Percentiles rank a stretch among this genome's conserved stretches.
These are phyloP conservation scores for Potentilla sterilis DNA, from an alignment of 306 rosid genomes.

Conservation along the genomic window DNA sequence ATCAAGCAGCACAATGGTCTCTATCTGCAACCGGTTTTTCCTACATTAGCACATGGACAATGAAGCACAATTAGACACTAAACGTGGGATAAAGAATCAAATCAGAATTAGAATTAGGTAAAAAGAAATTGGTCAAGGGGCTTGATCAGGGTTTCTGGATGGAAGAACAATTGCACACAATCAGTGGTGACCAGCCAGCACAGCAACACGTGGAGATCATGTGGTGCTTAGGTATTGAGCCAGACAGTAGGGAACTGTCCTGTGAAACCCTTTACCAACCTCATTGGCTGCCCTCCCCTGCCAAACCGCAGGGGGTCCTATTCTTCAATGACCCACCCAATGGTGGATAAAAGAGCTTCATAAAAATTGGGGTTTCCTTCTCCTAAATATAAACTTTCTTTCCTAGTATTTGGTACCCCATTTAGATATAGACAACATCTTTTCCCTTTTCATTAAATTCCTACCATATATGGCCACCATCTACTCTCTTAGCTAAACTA, in stretches of 20 bases:
- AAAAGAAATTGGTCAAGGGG: conserved; percentile 12
- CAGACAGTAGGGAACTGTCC: conserved; percentile 41
- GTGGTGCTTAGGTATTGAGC: conserved; percentile 52
- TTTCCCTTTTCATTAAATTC: neutral
- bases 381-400: no score
- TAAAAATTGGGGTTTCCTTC: conserved; percentile 2
- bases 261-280: conserved; percentile 53
- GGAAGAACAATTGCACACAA: conserved; percentile 26
- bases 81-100: conserved; percentile 7
- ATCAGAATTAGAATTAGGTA: conserved; percentile 9
- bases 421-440: neutral
- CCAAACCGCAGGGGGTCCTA: conserved; percentile 17
- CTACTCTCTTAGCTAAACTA: neutral
- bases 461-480: neutral
- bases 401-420: neutral
- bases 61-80: neutral
- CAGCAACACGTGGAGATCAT: conserved; percentile 58
- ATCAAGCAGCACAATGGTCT: conserved; percentile 11
- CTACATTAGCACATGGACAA: conserved; percentile 32
- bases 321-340: conserved; percentile 26
- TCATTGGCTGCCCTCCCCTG: conserved; percentile 43
- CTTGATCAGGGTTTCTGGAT: conserved; percentile 21
- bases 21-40: conserved; percentile 21
- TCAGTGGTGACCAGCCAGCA: conserved; percentile 52
- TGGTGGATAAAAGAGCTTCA: conserved; percentile 27